Percentiles rank a stretch among this genome's conserved stretches.
phyloP scores from a whole-genome alignment of 1,139 yeast species.

The Casaregolazyma suthepensis region DNA sequence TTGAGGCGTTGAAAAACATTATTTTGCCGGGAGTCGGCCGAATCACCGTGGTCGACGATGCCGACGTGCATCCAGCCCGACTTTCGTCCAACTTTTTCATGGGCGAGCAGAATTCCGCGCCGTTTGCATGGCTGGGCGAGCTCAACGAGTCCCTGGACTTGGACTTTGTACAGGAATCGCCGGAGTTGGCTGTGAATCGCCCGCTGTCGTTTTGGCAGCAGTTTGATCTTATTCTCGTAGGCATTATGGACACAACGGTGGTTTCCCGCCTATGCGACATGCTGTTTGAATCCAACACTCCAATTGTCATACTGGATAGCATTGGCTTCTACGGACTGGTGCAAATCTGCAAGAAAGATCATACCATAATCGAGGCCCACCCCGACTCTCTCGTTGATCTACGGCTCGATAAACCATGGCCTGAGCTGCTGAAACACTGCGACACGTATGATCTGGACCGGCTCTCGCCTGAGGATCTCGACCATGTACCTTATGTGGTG shows the following conservation, averaged over 20 bases:
- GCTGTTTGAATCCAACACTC: slow-evolving; percentile 45
- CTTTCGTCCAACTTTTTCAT: slow-evolving; percentile 60
- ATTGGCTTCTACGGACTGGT: slow-evolving; percentile 68
- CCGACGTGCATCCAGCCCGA: slow-evolving; percentile 39
- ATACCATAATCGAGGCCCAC: slow-evolving; percentile 71
- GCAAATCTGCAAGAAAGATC: slow-evolving; percentile 48
- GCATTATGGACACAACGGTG: slow-evolving; percentile 28
- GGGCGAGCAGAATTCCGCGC: slow-evolving; percentile 37
- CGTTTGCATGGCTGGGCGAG: slow-evolving; percentile 43
- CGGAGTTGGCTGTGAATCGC: slow-evolving; percentile 19
- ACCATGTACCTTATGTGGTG: slow-evolving; percentile 70
- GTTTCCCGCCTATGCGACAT: slow-evolving; percentile 33
- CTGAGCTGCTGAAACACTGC: slow-evolving; percentile 50
- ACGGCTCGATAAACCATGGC: slow-evolving; percentile 72
- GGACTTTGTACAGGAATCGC: slow-evolving; percentile 25
- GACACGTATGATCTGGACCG: slow-evolving; percentile 43
- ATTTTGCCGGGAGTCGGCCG: slow-evolving; percentile 75
- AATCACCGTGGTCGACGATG: slow-evolving; percentile 53
- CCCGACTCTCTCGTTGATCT: slow-evolving; percentile 61
- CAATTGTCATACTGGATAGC: slow-evolving; percentile 48
- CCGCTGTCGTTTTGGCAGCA: slow-evolving; percentile 39
- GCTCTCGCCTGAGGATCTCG: slow-evolving; percentile 48
- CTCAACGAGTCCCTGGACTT: slow-evolving; percentile 58
- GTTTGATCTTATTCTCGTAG: slow-evolving; percentile 50
- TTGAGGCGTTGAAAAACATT: slow-evolving; percentile 72